Conservation (phyloP, 192 early-diverging fungal species). For the Oehlia diaphana region DNA sequence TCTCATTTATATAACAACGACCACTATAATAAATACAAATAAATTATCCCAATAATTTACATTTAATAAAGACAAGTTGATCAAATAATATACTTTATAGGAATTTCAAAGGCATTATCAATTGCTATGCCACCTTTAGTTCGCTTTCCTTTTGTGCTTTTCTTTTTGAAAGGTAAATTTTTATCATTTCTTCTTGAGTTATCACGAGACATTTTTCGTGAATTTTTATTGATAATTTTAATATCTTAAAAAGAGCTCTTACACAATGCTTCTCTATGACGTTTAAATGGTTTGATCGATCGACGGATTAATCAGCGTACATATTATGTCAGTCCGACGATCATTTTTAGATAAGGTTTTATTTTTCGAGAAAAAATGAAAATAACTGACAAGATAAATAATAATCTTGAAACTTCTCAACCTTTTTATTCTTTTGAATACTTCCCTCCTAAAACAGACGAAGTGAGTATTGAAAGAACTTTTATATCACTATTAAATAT, state of each 20-base stretch:
- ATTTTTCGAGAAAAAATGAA: conserved; percentile 51
- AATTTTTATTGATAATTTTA: background rate
- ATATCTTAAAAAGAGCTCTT: no score
- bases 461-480: conserved; percentile 37
- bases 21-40: background rate
- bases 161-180: background rate
- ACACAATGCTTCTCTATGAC: no score
- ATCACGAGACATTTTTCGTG: background rate
- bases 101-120: background rate
- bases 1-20: conserved; percentile 1
- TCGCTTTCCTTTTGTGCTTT: background rate
- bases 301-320: no score
- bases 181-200: background rate
- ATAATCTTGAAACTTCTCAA: conserved; percentile 48
- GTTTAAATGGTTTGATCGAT: no score
- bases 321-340: no score
- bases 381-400: conserved; percentile 68
- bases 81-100: background rate
- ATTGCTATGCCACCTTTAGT: background rate
- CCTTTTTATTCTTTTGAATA: conserved; percentile 90
- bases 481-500: background rate
- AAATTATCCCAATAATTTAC: background rate
- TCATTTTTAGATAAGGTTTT: no score
- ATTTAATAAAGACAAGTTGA: background rate
- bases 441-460: conserved; percentile 96